These are phyloP conservation scores for Backusella morwellensis DNA, from an alignment of 192 early-diverging fungal species.

Conservation along the genomic window DNA sequence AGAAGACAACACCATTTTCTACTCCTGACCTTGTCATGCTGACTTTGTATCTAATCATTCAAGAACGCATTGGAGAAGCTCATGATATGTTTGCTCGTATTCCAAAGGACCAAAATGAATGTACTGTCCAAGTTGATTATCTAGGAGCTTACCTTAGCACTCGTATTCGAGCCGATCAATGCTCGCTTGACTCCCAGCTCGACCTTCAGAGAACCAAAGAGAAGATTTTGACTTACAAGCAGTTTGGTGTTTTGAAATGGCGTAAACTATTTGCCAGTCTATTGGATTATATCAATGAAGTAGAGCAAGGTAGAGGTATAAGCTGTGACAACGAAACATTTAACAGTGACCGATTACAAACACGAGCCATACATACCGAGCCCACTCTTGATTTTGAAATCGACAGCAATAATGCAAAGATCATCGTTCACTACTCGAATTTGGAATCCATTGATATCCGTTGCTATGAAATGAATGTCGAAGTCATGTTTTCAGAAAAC, in stretches of 20 bases:
- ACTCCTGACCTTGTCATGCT: constrained; percentile 34
- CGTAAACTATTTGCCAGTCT: constrained; percentile 38
- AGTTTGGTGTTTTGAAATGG: constrained; percentile 43
- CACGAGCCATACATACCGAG: constrained; percentile 19
- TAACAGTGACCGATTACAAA: neutral
- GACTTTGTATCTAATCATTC: constrained; percentile 41
- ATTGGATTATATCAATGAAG: constrained; percentile 34
- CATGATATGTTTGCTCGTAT: constrained; percentile 17
- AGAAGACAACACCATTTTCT: constrained; percentile 22
- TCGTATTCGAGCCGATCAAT: constrained; percentile 27
- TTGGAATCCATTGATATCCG: constrained; percentile 32
- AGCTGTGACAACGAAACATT: neutral
- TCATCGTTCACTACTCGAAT: constrained; percentile 34
- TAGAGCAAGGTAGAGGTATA: constrained; percentile 2
- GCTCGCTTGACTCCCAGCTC: neutral
- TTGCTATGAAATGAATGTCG: constrained; percentile 47
- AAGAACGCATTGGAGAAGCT: constrained; percentile 47
- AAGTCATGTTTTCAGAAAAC: constrained; percentile 47
- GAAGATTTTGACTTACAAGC: constrained; percentile 32
- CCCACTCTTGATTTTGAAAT: constrained; percentile 43
- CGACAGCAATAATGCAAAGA: constrained; percentile 10
- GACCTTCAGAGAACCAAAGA: constrained; percentile 24
- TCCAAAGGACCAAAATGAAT: constrained; percentile 6
- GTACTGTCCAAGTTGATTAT: constrained; percentile 44
- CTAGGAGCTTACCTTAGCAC: constrained; percentile 42